Base-by-base conservation (phyloP, 2,329 filamentous ascomycete species). In the Byssoonygena ceratinophila region DNA sequence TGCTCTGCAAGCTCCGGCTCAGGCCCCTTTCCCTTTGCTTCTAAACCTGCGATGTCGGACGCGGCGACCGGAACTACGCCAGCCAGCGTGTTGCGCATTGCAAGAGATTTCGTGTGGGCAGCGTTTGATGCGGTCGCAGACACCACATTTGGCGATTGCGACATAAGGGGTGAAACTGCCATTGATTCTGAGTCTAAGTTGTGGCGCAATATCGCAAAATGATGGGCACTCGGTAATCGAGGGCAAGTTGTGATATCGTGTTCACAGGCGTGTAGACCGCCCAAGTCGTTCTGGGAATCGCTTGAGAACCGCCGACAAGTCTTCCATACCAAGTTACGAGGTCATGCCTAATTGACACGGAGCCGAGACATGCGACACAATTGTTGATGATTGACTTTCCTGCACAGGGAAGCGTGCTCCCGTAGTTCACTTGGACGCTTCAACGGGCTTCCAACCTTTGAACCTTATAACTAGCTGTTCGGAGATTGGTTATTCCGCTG, bases 1-100 rank as follows among this genome's bases (percentile, higher is more conserved):
- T 87, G 83, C 69, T 91, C 86, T n/a, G 85, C 71, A 51, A 74
- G 67, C 51, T 74, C 73, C 37, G 66, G 66, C 39, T 71, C 68
- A 31, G 60, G 6, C 59, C 49, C 46, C 4, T 45, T 27, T n/a
- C 48, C 36, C 11, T 48, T 55, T 4, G 36, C 40, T 16, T 44
- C 45, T 25, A 45, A 20, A 11, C 39, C 5, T 1, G 16, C 29
- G 29, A 44, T 25, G 9, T 29, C 51, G 12, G 31, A 8, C 5
- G 25, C 22, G 20, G 11, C 11, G 44, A 6, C 34, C 31, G 31
- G 47, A 22, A 32, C 20, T 45, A 36, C 49, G 11, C 14, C 55
- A 46, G 58, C 49, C 12, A 54, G 52, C 45, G 62, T 62, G 47
- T 61, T 61, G 44, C 64, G 64, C 44, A 67, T 59, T 45, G 64